Base-by-base conservation (phyloP, 306 rosid species). In the Canavalia gladiata region DNA sequence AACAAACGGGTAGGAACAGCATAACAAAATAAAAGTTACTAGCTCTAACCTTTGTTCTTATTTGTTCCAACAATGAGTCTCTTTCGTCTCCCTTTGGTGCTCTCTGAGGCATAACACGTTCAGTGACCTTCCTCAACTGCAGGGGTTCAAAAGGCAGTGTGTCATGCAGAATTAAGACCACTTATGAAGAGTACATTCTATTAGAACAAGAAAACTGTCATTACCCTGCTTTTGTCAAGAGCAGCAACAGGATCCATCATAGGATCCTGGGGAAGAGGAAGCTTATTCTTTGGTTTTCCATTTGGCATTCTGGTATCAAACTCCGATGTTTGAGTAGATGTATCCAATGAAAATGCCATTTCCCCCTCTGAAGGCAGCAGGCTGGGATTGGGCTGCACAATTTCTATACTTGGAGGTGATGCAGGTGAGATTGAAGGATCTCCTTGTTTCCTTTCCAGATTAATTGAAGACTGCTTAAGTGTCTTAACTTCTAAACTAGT, bases 181-280 rank as follows among this genome's bases (percentile, higher is more conserved):
- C 73, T 18, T 18, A 49, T 75, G 62, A 51, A 57, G 62, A 74
- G 80, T 39, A 78, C 37, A 74, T 55, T 81, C 67, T 70, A 12
- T 3, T 13, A 47, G 82, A 80, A 75, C 77, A 31, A 83, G 60
- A 79, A 72, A 59, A 69, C n/a, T 10, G 62, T 76, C 76, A 56
- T 28, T 87, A 93, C 99, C 97, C 88, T 92, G 99, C 97, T 92
- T 92, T 89, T 90, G 84, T 94, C 99, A 72, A 86, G 94, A 82
- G 98, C 97, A 58, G 89, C 89, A 74, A 80, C 93, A 52, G 86
- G 89, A 78, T 96, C 99, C 43, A 92, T 84, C 54, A 90, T 88
- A 78, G 96, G 98, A 84, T 81, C 89, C 65, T 82, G 83, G 18
- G 98, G 94, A 78, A 86, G 97, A 86, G 92, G 91, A 65, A 82